Evolutionary conservation across 352 stramenopile species (phyloP), one percentile per base, ranked within the genome.

Genomic region (Phytophthora sansomeana): DNA sequence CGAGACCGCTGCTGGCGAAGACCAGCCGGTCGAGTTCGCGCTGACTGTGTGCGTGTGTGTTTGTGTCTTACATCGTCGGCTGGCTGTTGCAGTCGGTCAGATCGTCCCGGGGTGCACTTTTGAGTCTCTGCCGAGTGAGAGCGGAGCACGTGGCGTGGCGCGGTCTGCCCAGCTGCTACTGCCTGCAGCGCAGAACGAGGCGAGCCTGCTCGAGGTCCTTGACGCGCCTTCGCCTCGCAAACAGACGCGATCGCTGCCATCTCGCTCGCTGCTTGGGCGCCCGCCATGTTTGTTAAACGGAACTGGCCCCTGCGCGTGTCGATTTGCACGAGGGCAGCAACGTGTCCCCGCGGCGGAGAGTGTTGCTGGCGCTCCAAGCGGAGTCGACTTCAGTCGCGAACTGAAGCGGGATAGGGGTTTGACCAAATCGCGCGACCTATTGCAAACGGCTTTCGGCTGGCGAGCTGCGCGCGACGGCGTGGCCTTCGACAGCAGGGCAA

Each of bases 331-430:
- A 36, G 14, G 38, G 38, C 19, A 32, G 19, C 35, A 41, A 41
- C 21, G 1, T 24, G 21, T 1, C 21, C 21, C 21, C 21, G 21
- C 21, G 21, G 21, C 21, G 21, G 21, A 24, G 21, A n/a, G n/a
- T n/a, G n/a, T n/a, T n/a, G n/a, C n/a, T n/a, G n/a, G n/a, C n/a
- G n/a, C 21, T 24, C 21, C 21, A 24, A 24, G 21, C 21, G 1
- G 48, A 55, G 6, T 55, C 30, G 43, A 55, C 48, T 43, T 55
- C 48, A 55, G 13, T 5, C 47, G 10, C 28, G 30, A 39, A 21
- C 48, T 43, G 48, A 55, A 55, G 48, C 33, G 48, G 48, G 48
- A 55, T 30, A 43, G 48, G 30, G 9, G 16, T 55, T 24, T 24
- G 21, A 24, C 21, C 42, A 49, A 49, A 43, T 43, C 36, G 38